Base-by-base conservation (phyloP, 192 early-diverging fungal genomes). In the Backusella morwellensis region DNA sequence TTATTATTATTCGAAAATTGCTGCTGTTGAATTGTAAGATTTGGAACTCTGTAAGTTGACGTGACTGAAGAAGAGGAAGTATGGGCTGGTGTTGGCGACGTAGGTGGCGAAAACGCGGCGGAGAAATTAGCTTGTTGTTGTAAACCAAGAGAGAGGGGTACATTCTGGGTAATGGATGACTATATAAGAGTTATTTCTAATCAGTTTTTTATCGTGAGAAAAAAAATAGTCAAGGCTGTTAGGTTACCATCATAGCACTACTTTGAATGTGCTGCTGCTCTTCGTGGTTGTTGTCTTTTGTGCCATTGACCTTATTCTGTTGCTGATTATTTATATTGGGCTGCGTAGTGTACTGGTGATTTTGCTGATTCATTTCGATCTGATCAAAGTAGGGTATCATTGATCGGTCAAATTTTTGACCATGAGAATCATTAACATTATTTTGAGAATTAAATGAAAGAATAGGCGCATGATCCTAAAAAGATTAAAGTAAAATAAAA, bases 141-240 rank as follows among this genome's bases (percentile, higher is more conserved):
- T 63, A 63, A 29, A 1, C 56, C 35, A 35, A 70, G 32, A 35
- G 34, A 36, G 35, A 36, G 35, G 6, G 21, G 68, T 40, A 14
- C 35, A 70, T 23, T 70, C 11, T 36, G 38, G 35, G 38, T 36
- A 19, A 36, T 21, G 35, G 34, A 69, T 36, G 35, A 70, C 21
- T 41, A 40, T 35, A 68, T 35, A 68, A 68, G 67, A 36, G 35
- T 70, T 41, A 70, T 40, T 70, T 70, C 68, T 38, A 70, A 68
- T 68, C 67, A 68, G 26, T 29, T 68, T 34, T 68, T 38, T 38
- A 70, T 70, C 68, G 68, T 70, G 68, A 70, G 68, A 70, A 70
- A 70, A 70, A 40, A 70, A 23, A 21, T 70, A 70, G n/a, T 23
- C 9, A 63, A 29, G 23, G 56, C 26, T 4, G 56, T 63, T 14